Conservation (phyloP, 1,284 basidiomycete genomes). For the Malassezia brasiliensis region DNA sequence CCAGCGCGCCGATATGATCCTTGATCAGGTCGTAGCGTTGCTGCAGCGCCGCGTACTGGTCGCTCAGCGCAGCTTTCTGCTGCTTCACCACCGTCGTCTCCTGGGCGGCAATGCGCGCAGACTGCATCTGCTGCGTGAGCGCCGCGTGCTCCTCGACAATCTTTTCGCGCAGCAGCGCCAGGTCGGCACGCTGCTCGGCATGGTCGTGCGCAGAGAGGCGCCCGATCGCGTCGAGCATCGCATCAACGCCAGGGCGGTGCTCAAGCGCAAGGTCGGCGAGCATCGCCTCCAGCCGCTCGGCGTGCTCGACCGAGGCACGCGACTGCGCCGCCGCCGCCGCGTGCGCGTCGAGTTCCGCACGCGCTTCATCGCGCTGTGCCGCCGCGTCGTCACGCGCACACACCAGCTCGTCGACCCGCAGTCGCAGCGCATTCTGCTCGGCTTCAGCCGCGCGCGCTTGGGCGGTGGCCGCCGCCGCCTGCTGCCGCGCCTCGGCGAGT, state of each 20-base stretch:
- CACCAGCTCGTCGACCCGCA: slow-evolving; percentile 32
- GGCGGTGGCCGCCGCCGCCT: not conserved
- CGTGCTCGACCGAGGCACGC: not conserved
- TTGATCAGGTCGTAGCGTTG: slow-evolving; percentile 17
- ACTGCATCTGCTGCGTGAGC: slow-evolving; percentile 78
- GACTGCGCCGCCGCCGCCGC: not conserved
- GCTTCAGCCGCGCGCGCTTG: not conserved
- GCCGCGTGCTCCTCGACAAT: slow-evolving; percentile 77
- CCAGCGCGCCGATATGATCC: slow-evolving; percentile 15
- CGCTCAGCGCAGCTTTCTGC: slow-evolving; percentile 77
- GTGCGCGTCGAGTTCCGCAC: not conserved
- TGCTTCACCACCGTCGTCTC: slow-evolving; percentile 77
- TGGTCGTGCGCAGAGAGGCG: not conserved
- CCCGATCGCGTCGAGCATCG: not conserved
- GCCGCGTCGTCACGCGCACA: slow-evolving; percentile 44
- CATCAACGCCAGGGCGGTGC: slow-evolving; percentile 4
- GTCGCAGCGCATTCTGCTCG: not conserved
- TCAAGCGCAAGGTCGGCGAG: not conserved
- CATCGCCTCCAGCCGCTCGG: slow-evolving; percentile 10
- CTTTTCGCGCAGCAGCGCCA: slow-evolving; percentile 70
- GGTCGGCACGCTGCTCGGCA: slow-evolving; percentile 55
- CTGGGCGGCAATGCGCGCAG: slow-evolving; percentile 77
- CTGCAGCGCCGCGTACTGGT: slow-evolving; percentile 61
- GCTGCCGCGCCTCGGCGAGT: not conserved
- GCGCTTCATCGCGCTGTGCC: not conserved